Conservation (phyloP, 208 protist species). For the Tritrichomonas musculus region DNA sequence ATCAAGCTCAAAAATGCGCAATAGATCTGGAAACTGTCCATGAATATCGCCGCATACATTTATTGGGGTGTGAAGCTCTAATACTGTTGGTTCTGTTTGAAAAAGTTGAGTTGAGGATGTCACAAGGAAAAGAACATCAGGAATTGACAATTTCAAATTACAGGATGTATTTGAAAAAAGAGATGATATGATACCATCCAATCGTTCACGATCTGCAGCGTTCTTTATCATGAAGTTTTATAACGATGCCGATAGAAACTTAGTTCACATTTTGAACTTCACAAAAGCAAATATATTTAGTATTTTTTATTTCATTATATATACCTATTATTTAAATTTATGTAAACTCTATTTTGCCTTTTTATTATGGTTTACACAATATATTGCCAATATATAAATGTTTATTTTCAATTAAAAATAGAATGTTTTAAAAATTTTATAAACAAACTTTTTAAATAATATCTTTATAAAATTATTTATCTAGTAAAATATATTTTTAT, state of each 20-base stretch:
- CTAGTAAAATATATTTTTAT: neutral
- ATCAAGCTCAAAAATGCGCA: neutral
- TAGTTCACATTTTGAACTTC: neutral
- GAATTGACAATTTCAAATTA: neutral
- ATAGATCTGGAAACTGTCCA: slow-evolving; percentile 29
- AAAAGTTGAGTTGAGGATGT: neutral
- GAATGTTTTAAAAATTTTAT: neutral
- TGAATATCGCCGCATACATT: neutral
- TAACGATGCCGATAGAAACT: neutral
- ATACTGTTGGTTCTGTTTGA: neutral
- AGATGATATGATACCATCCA: neutral
- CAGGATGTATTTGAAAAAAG: neutral
- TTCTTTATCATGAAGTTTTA: neutral
- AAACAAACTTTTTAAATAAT: neutral
- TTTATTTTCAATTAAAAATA: neutral
- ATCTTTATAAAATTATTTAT: neutral
- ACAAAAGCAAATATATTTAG: neutral
- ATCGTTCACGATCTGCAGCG: neutral
- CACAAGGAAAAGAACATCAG: neutral
- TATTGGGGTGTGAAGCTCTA: neutral
- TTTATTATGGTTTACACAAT: neutral
- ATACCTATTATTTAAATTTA: neutral
- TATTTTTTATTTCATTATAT: neutral
- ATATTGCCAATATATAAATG: neutral
- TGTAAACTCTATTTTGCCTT: neutral